Conservation (phyloP, 2,329 filamentous ascomycete species). For the Neoascochyta sp. region DNA sequence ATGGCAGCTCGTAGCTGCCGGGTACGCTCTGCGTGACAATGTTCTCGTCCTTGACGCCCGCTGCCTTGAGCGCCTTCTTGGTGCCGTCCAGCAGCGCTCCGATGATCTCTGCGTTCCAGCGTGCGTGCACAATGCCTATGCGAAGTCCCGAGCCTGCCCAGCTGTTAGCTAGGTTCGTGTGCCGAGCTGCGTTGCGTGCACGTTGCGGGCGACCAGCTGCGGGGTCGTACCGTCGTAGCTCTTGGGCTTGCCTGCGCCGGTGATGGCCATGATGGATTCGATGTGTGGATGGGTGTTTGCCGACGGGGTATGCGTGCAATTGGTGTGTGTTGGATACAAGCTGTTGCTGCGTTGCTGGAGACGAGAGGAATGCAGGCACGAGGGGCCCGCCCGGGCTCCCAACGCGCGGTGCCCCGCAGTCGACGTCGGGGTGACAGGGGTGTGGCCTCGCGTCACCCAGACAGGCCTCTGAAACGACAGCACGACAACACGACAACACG, state of each 20-base stretch:
- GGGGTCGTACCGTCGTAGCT: constrained; percentile 52
- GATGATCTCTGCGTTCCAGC: constrained; percentile 91
- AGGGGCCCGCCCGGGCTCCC: constrained; percentile 2
- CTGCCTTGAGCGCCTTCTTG: constrained; percentile 69
- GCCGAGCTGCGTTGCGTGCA: no score
- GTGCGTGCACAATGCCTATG: constrained; percentile 90
- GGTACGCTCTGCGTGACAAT: constrained; percentile 88
- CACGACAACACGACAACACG: constrained; percentile 1
- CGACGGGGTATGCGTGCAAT: constrained; percentile 4
- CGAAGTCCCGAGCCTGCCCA: constrained; percentile 60
- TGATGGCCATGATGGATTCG: constrained; percentile 44
- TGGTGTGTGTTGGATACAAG: constrained; percentile 5
- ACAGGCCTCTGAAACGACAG: constrained; percentile 1
- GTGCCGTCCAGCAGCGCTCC: constrained; percentile 77
- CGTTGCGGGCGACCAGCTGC: no score
- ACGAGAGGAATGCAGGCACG: constrained; percentile 28
- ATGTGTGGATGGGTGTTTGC: constrained; percentile 4
- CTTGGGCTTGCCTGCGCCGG: constrained; percentile 59
- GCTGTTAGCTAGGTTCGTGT: background rate
- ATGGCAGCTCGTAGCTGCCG: constrained; percentile 90
- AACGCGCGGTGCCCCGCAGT: constrained; percentile 11
- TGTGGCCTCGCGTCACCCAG: constrained; percentile 8
- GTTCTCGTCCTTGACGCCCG: constrained; percentile 82
- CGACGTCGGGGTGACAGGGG: constrained; percentile 6
- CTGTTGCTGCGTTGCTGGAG: constrained; percentile 12